Evolutionary conservation across 768 basidiomycete genomes (phyloP).

Genomic region (Pleurotus platypus): DNA sequence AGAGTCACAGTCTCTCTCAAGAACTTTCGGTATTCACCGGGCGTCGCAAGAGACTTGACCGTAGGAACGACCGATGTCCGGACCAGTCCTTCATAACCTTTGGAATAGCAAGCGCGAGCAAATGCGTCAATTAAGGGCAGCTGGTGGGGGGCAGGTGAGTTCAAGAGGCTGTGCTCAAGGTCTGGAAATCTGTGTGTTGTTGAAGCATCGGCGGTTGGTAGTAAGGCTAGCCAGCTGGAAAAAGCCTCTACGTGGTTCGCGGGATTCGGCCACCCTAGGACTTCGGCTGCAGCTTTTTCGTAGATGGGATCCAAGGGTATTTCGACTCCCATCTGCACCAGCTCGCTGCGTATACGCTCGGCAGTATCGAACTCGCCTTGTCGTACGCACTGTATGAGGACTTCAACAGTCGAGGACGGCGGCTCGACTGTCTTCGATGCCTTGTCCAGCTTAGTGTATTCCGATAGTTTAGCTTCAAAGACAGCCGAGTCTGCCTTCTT

Average conservation of each 20-base stretch:
- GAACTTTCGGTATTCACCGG: conserved; percentile 13
- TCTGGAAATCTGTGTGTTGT: conserved; percentile 9
- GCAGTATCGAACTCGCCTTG: conserved; percentile 27
- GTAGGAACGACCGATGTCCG: conserved; percentile 21
- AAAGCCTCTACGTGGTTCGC: conserved; percentile 21
- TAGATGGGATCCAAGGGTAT: conserved; percentile 35
- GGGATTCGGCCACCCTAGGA: conserved; percentile 18
- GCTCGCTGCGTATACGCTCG: conserved; percentile 30
- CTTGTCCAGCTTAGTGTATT: conserved; percentile 1
- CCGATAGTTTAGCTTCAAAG: conserved; percentile 9
- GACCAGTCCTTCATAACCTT: conserved; percentile 35
- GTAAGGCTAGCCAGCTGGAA: conserved; percentile 39
- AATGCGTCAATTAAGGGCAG: conserved; percentile 37
- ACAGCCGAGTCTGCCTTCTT: conserved; percentile 7
- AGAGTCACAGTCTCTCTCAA: not conserved
- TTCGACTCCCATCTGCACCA: conserved; percentile 30
- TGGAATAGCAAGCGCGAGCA: conserved; percentile 38
- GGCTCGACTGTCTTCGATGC: conserved; percentile 8
- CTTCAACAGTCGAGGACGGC: conserved; percentile 8
- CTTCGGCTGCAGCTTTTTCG: conserved; percentile 30
- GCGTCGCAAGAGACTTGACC: conserved; percentile 11
- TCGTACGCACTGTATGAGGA: conserved; percentile 23
- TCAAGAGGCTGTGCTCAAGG: conserved; percentile 17
- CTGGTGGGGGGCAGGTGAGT: conserved; percentile 25
- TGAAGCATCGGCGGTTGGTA: conserved; percentile 27